These are phyloP conservation scores for Blastobotrys illinoisensis DNA, from an alignment of 1,139 yeast species.

Conservation along the genomic window DNA sequence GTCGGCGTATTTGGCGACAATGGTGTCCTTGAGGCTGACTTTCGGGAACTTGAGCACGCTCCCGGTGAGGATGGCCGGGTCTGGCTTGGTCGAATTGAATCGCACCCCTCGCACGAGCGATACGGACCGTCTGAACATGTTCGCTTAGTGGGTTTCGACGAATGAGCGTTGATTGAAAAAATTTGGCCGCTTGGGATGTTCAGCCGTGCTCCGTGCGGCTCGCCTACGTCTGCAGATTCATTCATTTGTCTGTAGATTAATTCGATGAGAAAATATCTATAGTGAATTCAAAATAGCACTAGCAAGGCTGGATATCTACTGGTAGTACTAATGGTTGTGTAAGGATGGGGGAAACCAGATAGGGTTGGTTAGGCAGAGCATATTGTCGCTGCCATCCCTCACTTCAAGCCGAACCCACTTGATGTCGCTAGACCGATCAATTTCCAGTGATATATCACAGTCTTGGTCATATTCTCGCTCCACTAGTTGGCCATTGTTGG, in stretches of 20 bases:
- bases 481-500: neutral
- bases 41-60: neutral
- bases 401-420: constrained; percentile 4
- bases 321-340: too few relatives aligned
- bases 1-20: constrained; percentile 2
- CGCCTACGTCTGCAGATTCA: too few relatives aligned
- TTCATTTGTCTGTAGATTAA: too few relatives aligned
- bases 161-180: neutral
- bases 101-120: neutral
- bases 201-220: neutral
- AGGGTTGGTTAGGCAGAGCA: constrained; percentile 6
- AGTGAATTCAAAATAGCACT: too few relatives aligned
- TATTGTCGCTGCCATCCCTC: neutral
- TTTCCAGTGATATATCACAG: neutral
- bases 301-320: too few relatives aligned
- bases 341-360: too few relatives aligned
- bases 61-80: neutral
- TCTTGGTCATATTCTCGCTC: neutral
- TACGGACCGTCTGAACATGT: neutral
- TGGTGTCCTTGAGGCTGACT: constrained; percentile 1
- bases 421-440: neutral
- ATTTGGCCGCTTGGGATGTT: neutral
- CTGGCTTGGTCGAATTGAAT: neutral
- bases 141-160: neutral
- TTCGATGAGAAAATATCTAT: too few relatives aligned